A percentile compares a stretch with the other conserved stretches of the same genome.
These are phyloP conservation scores for Laguncularia racemosa DNA, from an alignment of 345 rosid genomes.

Conservation along the genomic window DNA sequence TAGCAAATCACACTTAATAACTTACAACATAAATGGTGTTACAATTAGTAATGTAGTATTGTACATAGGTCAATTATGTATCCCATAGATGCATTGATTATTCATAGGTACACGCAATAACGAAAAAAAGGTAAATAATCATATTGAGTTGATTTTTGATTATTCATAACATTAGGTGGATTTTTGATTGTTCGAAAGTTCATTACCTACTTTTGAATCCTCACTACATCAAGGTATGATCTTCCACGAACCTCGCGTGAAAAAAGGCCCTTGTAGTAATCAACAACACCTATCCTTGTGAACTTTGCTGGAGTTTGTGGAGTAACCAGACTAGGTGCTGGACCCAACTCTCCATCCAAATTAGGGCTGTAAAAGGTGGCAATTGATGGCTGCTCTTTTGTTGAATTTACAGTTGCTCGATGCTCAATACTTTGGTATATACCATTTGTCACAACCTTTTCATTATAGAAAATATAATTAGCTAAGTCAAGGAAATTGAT, in stretches of 20 bases:
- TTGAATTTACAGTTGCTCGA: neutral
- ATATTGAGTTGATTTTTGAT: no score
- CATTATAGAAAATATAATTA: no score
- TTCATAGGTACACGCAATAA: no score
- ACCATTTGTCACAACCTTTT: neutral
- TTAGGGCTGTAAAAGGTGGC: neutral
- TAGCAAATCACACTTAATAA: no score
- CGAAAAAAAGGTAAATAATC: no score
- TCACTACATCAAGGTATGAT: neutral
- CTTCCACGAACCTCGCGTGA: neutral
- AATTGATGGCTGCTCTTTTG: neutral
- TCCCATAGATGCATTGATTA: no score
- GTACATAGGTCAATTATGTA: no score
- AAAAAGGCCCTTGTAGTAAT: neutral
- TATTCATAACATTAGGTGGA: no score
- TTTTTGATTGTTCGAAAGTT: no score
- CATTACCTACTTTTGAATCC: neutral
- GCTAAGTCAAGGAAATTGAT: neutral
- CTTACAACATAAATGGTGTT: no score
- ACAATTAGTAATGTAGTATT: no score
- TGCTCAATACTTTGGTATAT: conserved; percentile 1
- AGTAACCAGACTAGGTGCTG: neutral
- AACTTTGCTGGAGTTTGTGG: neutral
- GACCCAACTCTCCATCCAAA: conserved; percentile 1
- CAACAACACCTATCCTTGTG: neutral